Percentiles rank a stretch among this genome's conserved stretches.
Evolutionary conservation across 257 asterid species (phyloP).

Genomic region (Nicotiana attenuata): DNA sequence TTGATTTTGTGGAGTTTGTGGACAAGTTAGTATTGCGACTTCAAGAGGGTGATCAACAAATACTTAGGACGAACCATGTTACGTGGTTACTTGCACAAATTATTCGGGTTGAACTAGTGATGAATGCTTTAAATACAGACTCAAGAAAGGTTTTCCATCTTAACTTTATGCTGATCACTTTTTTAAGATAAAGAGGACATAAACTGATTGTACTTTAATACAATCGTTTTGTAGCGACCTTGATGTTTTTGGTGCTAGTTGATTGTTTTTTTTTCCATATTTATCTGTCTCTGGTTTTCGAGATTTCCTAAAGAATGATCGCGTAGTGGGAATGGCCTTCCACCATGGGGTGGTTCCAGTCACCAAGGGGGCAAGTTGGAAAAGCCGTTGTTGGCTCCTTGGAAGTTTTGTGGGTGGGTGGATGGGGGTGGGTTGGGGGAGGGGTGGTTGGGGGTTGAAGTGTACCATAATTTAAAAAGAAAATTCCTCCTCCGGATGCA

Average conservation of each 20-base stretch:
- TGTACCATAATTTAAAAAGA: neutral
- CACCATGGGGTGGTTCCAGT: neutral
- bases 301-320: neutral
- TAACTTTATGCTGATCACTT: slow-evolving; percentile 5
- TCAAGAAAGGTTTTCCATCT: slow-evolving; percentile 67
- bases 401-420: neutral
- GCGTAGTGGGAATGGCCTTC: neutral
- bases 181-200: neutral
- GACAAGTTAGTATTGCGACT: slow-evolving; percentile 89
- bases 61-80: slow-evolving; percentile 93
- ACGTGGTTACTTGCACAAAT: slow-evolving; percentile 97
- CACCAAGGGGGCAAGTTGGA: neutral
- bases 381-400: neutral
- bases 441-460: neutral
- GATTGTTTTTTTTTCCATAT: neutral
- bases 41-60: slow-evolving; percentile 80
- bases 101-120: slow-evolving; percentile 91
- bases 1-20: slow-evolving; percentile 93
- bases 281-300: neutral
- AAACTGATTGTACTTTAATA: neutral
- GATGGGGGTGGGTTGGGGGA: too few relatives aligned
- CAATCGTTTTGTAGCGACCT: neutral
- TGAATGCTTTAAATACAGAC: slow-evolving; percentile 79
- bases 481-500: neutral
- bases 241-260: neutral